Conservation (phyloP, 176 grass and related monocot genomes). For the Carex littledalei region DNA sequence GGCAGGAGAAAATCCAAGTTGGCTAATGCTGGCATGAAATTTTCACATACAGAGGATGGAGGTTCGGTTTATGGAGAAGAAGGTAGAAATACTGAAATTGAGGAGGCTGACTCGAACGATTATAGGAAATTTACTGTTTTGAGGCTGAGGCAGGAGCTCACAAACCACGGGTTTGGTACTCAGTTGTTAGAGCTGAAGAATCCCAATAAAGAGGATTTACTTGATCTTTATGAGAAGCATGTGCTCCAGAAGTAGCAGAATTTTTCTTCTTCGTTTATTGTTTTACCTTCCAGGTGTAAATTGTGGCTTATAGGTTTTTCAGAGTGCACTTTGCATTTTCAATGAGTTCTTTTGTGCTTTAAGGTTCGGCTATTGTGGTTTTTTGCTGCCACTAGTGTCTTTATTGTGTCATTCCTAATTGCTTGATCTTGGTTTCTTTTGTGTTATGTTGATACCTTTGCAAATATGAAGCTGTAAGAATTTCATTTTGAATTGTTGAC, state of each 20-base stretch:
- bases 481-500: neutral
- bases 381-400: neutral
- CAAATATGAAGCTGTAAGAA: neutral
- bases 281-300: slow-evolving; percentile 13
- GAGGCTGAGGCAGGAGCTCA: slow-evolving; percentile 61
- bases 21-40: slow-evolving; percentile 35
- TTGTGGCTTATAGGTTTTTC: slow-evolving; percentile 22
- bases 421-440: neutral
- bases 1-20: slow-evolving; percentile 58
- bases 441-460: neutral
- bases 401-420: neutral
- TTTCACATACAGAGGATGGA: slow-evolving; percentile 39
- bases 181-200: slow-evolving; percentile 54
- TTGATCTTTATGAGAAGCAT: slow-evolving; percentile 64
- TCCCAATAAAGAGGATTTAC: slow-evolving; percentile 54
- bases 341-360: neutral
- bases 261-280: neutral
- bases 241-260: slow-evolving; percentile 38
- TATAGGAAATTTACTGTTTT: slow-evolving; percentile 51
- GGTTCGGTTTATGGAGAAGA: slow-evolving; percentile 50
- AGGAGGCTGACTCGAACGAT: slow-evolving; percentile 37
- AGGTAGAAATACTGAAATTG: slow-evolving; percentile 31
- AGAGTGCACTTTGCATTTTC: neutral
- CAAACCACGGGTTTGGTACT: slow-evolving; percentile 48
- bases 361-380: neutral